These are phyloP conservation scores for Ligustrum vulgare DNA, from an alignment of 257 asterid species.

Conservation along the genomic window DNA sequence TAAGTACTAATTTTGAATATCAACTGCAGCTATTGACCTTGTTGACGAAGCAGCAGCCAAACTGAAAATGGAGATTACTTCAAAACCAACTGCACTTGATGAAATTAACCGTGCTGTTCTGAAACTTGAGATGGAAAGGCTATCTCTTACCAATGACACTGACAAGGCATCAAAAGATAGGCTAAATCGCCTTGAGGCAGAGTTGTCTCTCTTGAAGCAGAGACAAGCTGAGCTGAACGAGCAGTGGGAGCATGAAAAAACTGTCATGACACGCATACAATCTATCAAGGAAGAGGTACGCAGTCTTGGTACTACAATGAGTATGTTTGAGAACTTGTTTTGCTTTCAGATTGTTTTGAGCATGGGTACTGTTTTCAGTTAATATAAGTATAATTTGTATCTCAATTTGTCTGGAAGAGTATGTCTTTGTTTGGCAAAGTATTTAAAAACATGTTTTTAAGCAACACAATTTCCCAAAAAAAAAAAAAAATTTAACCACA, in stretches of 20 bases:
- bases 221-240: constrained; percentile 79
- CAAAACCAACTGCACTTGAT: constrained; percentile 94
- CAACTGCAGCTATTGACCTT: constrained; percentile 80
- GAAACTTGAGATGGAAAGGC: constrained; percentile 94
- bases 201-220: constrained; percentile 70
- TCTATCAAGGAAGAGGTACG: constrained; percentile 91
- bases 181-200: constrained; percentile 77
- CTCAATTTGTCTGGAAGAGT: neutral
- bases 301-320: neutral
- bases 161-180: constrained; percentile 90
- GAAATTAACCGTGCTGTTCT: constrained; percentile 85
- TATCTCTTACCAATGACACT: constrained; percentile 83
- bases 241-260: constrained; percentile 94
- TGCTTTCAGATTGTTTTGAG: neutral
- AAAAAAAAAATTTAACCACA: no score
- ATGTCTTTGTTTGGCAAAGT: no score
- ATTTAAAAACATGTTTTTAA: no score
- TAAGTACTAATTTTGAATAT: constrained; percentile 17
- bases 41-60: constrained; percentile 99
- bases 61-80: constrained; percentile 95
- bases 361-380: neutral
- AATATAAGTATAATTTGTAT: neutral
- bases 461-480: no score
- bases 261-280: constrained; percentile 80
- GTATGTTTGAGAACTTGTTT: neutral